Base-by-base conservation (phyloP, 225 moss, liverwort and hornwort species). In the Polytrichum formosum region DNA sequence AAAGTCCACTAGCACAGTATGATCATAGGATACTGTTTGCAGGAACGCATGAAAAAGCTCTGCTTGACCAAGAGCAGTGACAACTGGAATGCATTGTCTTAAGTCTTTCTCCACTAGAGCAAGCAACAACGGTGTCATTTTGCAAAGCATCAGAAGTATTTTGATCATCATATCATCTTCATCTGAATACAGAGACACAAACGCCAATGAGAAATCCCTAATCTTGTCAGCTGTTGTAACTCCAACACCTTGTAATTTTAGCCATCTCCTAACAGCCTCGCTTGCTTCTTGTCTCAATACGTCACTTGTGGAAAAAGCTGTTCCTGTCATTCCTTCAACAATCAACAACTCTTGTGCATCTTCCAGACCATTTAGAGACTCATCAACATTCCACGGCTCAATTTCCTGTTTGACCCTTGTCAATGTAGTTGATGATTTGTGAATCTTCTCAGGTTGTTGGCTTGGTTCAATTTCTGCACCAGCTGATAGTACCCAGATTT, bases 91-190 rank as follows among this genome's bases (percentile, higher is more conserved):
- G 4, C 61, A 72, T 28, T 22, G 55, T 54, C 31, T 55, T 54
- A 73, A 25, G 22, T 76, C 67, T 65, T 46, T 67, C 53, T 66
- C 72, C 59, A 58, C 76, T 26, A 83, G 65, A 55, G 69, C 60
- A 53, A 26, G 67, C 26, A 85, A 55, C 66, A 84, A 68, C 55
- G 78, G 78, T 23, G 75, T 85, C 63, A 79, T 55, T 69, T 72
- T 70, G 5, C 73, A 20, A 54, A 90, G 80, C 71, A 82, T 76
- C 65, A 80, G 58, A 56, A 93, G 76, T 67, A 82, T 83, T 75
- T 89, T 77, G 55, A 93, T 78, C 84, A 93, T 85, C 73, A 93
- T 78, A 63, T 88, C 90, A 74, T 93, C 92, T 80, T 90, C 90
- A 60, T 90, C 85, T 53, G 83, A 66, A 72, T 81, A 93, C 35